Base-by-base conservation (phyloP, 192 early-diverging fungal genomes). In the Chytriomyces confervae region DNA sequence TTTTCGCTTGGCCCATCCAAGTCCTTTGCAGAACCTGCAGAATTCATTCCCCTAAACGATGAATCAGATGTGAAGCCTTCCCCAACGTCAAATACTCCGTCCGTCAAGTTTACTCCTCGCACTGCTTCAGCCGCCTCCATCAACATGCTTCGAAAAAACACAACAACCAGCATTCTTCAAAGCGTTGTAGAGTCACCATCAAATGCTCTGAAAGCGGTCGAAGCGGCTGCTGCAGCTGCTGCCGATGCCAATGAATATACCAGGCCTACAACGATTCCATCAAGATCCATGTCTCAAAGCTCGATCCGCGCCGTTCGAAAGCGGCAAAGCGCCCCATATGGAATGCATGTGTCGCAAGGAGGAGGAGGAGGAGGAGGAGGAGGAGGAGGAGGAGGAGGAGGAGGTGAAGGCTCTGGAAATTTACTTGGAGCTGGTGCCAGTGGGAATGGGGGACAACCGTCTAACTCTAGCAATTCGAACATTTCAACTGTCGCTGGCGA, bases 121-220 rank as follows among this genome's bases (percentile, higher is more conserved):
- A 70, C 69, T 5, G 69, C 69, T 11, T 70, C 69, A 16, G 9
- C 23, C n/a, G 69, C 46, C 45, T 50, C 69, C 23, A 70, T 70
- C 23, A 24, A 11, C n/a, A 48, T 70, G n/a, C 69, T 70, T 20
- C 69, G 69, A 18, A 11, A 45, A 57, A 51, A 27, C 18, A 53
- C 69, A 13, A 16, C 11, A 64, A 64, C 29, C 62, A 43, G 46
- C 16, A 8, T 13, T 8, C 3, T 68, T 47, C 46, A 47, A 46
- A 29, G 46, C 46, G 46, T 48, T 36, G 66, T 47, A 24, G 29
- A 47, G 10, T 36, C 29, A 8, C 66, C 66, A 10, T 13, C 16
- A 16, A 16, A 68, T 8, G 66, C 13, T 16, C 24, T 68, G 16
- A 68, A 20, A 6, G 69, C 45, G 24, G 50, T 27, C 36, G 69